Percentiles rank a stretch among this genome's conserved stretches.
phyloP scores from a whole-genome alignment of 2,329 filamentous ascomycete genomes.

The Exophiala calicioides region DNA sequence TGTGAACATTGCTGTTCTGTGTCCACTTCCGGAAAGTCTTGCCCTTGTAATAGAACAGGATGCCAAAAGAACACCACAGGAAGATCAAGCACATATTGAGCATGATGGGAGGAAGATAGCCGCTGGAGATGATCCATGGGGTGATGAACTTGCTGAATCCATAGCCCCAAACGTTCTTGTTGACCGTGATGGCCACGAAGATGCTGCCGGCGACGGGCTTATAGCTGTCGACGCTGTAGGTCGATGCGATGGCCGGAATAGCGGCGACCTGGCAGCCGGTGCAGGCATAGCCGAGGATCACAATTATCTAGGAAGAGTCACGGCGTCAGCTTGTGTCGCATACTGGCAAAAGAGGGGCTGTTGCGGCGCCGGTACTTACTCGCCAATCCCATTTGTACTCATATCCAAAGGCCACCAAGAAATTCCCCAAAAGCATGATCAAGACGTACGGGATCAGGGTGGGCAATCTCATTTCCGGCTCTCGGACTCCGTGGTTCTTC shows the following conservation, averaged over 20 bases:
- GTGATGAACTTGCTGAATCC: slow-evolving; percentile 60
- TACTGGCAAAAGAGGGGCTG: too few species aligned
- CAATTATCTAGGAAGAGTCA: too few species aligned
- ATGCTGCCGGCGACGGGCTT: slow-evolving; percentile 63
- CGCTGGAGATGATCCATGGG: slow-evolving; percentile 51
- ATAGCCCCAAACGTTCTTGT: slow-evolving; percentile 66
- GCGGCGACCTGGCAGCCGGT: slow-evolving; percentile 61
- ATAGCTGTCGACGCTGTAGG: slow-evolving; percentile 65
- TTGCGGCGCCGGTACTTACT: too few species aligned
- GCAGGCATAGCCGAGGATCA: slow-evolving; percentile 60
- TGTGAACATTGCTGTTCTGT: slow-evolving; percentile 57
- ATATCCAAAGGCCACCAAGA: slow-evolving; percentile 57
- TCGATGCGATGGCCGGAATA: slow-evolving; percentile 58
- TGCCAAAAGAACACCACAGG: slow-evolving; percentile 56
- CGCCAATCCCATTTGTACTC: slow-evolving; percentile 56
- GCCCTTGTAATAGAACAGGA: slow-evolving; percentile 60
- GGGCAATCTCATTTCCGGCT: slow-evolving; percentile 60
- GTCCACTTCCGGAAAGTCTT: slow-evolving; percentile 61
- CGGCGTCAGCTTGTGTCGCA: too few species aligned
- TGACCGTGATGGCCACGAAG: slow-evolving; percentile 63
- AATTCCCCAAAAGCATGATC: slow-evolving; percentile 60
- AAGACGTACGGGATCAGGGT: slow-evolving; percentile 60
- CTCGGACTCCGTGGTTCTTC: slow-evolving; percentile 57
- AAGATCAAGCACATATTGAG: slow-evolving; percentile 57
- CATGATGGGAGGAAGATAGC: slow-evolving; percentile 62